phyloP scores from a whole-genome alignment of 116 monocot species.

The Dioscorea cayenensis region DNA sequence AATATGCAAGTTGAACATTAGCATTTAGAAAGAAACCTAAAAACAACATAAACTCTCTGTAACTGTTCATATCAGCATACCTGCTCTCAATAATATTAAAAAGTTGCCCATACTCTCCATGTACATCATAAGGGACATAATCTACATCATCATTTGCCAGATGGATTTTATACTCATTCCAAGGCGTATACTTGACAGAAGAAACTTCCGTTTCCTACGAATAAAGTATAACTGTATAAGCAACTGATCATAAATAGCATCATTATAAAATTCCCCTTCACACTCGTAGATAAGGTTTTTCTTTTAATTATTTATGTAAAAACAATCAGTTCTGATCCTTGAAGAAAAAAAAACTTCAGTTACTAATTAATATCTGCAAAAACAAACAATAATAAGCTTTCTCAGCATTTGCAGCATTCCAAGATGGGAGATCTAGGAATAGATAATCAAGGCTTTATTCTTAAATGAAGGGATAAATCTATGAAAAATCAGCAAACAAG shows the following conservation, averaged over 20 bases:
- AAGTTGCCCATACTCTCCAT: slow-evolving; percentile 74
- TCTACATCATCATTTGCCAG: slow-evolving; percentile 55
- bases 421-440: no score
- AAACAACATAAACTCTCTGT: slow-evolving; percentile 4
- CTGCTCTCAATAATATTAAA: slow-evolving; percentile 77
- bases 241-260: background rate
- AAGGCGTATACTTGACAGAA: slow-evolving; percentile 69
- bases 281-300: no score
- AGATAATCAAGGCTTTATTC: no score
- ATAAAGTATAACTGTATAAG: background rate
- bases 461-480: background rate
- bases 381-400: no score
- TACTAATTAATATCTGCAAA: no score
- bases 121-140: slow-evolving; percentile 92
- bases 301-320: no score
- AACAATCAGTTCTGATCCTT: no score
- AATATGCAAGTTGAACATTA: background rate
- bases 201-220: slow-evolving; percentile 89
- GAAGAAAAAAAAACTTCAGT: no score
- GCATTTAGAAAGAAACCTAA: background rate
- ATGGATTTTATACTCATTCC: slow-evolving; percentile 57
- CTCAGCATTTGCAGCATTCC: no score
- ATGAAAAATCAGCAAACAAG: background rate
- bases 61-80: slow-evolving; percentile 16
- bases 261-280: background rate